Percentiles rank a stretch among this genome's conserved stretches.
Evolutionary conservation across 2,329 filamentous ascomycete genomes (phyloP).

Genomic region (Trichoderma sp.): DNA sequence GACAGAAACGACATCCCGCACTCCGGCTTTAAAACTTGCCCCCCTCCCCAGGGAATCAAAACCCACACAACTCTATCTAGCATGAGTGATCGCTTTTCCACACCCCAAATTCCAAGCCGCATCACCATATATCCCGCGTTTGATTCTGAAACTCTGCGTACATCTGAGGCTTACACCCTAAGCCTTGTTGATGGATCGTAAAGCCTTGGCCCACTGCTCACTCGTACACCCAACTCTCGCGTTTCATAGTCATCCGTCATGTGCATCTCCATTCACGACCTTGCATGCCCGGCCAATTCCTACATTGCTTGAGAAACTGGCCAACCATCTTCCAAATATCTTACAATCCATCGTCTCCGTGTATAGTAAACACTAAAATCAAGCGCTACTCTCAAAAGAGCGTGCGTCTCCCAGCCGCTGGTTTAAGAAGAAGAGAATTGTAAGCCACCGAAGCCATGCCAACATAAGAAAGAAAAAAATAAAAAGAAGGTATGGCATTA

Average conservation of each 20-base stretch:
- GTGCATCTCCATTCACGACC: not conserved
- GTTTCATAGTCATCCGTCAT: not conserved
- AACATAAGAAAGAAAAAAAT: not conserved
- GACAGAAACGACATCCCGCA: not conserved
- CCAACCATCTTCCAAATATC: not conserved
- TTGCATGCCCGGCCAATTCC: not conserved
- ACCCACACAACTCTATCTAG: conserved; percentile 7
- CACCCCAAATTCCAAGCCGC: not conserved
- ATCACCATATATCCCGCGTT: not conserved
- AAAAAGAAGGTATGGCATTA: not conserved
- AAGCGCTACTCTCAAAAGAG: not conserved
- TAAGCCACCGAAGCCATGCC: not conserved
- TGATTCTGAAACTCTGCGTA: not conserved
- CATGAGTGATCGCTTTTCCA: conserved; percentile 11
- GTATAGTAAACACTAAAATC: not conserved
- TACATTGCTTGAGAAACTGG: not conserved
- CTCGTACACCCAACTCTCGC: not conserved
- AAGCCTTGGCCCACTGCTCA: not conserved
- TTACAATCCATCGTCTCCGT: not conserved
- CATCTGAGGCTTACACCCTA: not conserved
- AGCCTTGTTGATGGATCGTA: not conserved
- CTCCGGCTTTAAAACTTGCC: not conserved
- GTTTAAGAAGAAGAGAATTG: not conserved
- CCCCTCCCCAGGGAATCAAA: conserved; percentile 2
- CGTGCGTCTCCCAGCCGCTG: not conserved